Percentiles rank a stretch among this genome's conserved stretches.
Evolutionary conservation across 2,329 filamentous ascomycete genomes (phyloP).

Genomic region (Dothideomycetes sp.): DNA sequence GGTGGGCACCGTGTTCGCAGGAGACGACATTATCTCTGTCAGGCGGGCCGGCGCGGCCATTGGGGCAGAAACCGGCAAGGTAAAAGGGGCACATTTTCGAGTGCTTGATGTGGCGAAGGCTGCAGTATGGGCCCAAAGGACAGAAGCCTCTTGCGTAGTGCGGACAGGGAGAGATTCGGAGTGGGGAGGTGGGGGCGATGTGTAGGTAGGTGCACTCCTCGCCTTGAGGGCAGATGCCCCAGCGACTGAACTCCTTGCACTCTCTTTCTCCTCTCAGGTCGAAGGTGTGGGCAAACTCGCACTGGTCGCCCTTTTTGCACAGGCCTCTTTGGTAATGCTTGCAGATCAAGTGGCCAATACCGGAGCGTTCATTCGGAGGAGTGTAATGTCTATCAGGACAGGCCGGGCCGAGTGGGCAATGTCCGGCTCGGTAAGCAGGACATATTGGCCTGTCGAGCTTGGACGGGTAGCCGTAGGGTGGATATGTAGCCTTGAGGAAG

Average conservation of each 20-base stretch:
- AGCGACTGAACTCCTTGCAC: conserved; percentile 90
- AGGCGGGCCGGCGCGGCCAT: conserved; percentile 40
- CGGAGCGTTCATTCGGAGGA: conserved; percentile 30
- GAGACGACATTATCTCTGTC: conserved; percentile 27
- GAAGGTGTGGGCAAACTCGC: conserved; percentile 98
- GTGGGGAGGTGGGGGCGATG: conserved; percentile 54
- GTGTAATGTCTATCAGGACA: conserved; percentile 74
- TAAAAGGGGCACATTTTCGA: conserved; percentile 69
- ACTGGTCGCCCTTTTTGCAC: conserved; percentile 93
- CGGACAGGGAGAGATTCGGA: conserved; percentile 59
- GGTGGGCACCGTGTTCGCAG: conserved; percentile 74
- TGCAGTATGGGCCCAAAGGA: conserved; percentile 74
- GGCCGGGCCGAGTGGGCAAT: conserved; percentile 73
- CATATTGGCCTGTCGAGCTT: conserved; percentile 52
- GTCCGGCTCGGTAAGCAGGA: conserved; percentile 72
- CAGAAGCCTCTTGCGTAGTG: conserved; percentile 88
- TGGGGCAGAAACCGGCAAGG: conserved; percentile 87
- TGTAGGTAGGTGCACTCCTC: conserved; percentile 62
- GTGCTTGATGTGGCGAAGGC: conserved; percentile 78
- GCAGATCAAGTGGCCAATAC: conserved; percentile 60
- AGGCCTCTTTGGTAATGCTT: conserved; percentile 97
- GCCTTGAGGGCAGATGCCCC: conserved; percentile 90
- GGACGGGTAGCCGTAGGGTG: conserved; percentile 20
- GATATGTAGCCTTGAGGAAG: conserved; percentile 20
- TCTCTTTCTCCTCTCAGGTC: conserved; percentile 97